Evolutionary conservation across 2,329 filamentous ascomycete genomes (phyloP), one percentile per base, ranked within the genome.

Genomic region (Samsoniella hepiali): DNA sequence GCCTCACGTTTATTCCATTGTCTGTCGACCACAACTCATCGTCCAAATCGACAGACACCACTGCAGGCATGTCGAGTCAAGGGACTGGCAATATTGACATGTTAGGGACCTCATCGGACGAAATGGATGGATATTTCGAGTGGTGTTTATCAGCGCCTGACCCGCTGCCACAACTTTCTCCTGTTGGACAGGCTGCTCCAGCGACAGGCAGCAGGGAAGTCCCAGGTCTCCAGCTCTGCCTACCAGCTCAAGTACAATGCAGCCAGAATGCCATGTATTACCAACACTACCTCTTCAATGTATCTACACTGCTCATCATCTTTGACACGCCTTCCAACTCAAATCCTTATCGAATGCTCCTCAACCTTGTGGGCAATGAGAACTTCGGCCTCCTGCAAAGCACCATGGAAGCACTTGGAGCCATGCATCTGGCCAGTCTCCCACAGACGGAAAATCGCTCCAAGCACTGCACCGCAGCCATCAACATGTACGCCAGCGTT

Each of bases 261-360:
- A 10, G 29, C 15, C 45, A 51, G 34, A 60, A 73, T 2, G 69
- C 70, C 3, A 71, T 76, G 64, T 77, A 77, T 66, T 76, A 73
- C 10, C 63, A 65, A 17, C 64, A 72, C 44, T 65, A 79, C 51
- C 77, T 78, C 49, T 61, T 78, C n/a, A 76, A 73, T 3, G 68
- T 79, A 31, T 79, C 77, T 1, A 74, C 75, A 1, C 79, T 78
- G 53, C 72, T 79, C 69, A 76, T 81, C 47, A 74, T 81, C 45
- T 78, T 76, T 65, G 75, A 77, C 58, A 74, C 71, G 34, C 67
- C 72, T 1, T 72, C 69, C 63, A 75, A 74, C 64, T 68, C 71
- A 40, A 77, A 77, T 51, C 76, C 76, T 1, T 77, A 72, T 79
- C 68, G 79, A 73, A 6, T 66, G 81, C 61, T 68, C 27, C 67